Evolutionary conservation across 1,139 yeast genomes (phyloP).

Genomic region (Meyerozyma guilliermondii): DNA sequence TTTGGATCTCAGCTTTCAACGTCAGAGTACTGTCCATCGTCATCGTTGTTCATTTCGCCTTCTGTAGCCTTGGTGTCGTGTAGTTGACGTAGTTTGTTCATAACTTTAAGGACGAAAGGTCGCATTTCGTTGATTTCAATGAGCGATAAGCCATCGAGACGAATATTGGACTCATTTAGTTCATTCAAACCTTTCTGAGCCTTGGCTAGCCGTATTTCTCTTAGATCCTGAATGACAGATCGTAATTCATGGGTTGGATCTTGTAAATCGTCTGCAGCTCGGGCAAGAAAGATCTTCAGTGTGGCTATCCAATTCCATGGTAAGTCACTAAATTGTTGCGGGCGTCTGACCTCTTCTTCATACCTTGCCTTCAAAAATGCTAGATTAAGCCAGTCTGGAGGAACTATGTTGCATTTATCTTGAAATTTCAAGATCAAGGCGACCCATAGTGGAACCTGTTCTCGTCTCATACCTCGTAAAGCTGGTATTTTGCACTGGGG

Average conservation of each 20-base stretch:
- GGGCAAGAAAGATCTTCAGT: slow-evolving; percentile 59
- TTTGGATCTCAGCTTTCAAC: slow-evolving; percentile 7
- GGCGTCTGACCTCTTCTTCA: slow-evolving; percentile 60
- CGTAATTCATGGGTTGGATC: slow-evolving; percentile 64
- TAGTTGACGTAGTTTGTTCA: slow-evolving; percentile 66
- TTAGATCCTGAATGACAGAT: slow-evolving; percentile 70
- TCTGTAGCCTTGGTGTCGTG: slow-evolving; percentile 30
- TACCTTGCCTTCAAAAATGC: slow-evolving; percentile 52
- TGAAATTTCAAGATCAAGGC: slow-evolving; percentile 81
- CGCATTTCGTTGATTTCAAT: slow-evolving; percentile 86
- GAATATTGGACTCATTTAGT: slow-evolving; percentile 78
- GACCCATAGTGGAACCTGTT: slow-evolving; percentile 79
- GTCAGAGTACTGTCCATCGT: slow-evolving; percentile 15
- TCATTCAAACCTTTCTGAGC: slow-evolving; percentile 73
- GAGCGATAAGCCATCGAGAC: slow-evolving; percentile 74
- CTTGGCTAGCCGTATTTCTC: slow-evolving; percentile 80
- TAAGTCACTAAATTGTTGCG: slow-evolving; percentile 59
- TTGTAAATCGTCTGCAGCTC: slow-evolving; percentile 70
- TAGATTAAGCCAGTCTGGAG: slow-evolving; percentile 81
- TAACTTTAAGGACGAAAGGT: slow-evolving; percentile 72
- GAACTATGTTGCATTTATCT: slow-evolving; percentile 76
- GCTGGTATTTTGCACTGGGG: slow-evolving; percentile 42
- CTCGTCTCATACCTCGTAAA: slow-evolving; percentile 65
- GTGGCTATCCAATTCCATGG: slow-evolving; percentile 90
- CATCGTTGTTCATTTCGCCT: slow-evolving; percentile 18